Evolutionary conservation across 2,329 filamentous ascomycete genomes (phyloP).

Genomic region (Bipolaris victoriae): DNA sequence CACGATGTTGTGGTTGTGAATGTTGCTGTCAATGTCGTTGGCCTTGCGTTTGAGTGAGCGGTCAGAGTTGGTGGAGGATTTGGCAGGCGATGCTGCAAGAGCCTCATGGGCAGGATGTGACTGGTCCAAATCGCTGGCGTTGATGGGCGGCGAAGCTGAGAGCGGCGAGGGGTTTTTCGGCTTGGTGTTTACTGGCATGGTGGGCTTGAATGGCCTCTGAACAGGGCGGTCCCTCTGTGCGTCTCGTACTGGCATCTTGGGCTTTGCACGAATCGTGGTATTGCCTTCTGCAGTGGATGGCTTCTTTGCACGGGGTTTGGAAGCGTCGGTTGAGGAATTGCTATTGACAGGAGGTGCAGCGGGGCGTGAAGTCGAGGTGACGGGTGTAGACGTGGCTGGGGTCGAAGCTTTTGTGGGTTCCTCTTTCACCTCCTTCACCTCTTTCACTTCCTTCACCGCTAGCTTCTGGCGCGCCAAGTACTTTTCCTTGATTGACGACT

Average conservation of each 20-base stretch:
- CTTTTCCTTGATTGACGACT: constrained; percentile 38
- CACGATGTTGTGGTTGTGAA: constrained; percentile 45
- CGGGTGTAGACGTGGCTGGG: constrained; percentile 21
- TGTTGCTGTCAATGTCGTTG: constrained; percentile 47
- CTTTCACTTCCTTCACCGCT: constrained; percentile 28
- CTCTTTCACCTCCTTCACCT: constrained; percentile 34
- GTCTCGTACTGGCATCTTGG: constrained; percentile 38
- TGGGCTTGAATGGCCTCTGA: constrained; percentile 35
- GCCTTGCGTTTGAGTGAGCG: constrained; percentile 51
- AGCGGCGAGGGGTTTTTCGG: constrained; percentile 68
- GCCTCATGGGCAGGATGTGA: constrained; percentile 50
- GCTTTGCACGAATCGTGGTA: constrained; percentile 38
- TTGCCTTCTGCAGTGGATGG: constrained; percentile 26
- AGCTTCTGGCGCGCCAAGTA: constrained; percentile 28
- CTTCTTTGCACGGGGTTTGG: constrained; percentile 42
- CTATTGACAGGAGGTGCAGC: constrained; percentile 28
- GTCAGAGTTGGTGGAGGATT: constrained; percentile 42
- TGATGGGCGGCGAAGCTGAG: constrained; percentile 65
- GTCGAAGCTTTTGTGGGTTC: constrained; percentile 28
- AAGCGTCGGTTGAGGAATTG: constrained; percentile 28
- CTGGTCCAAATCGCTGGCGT: constrained; percentile 63
- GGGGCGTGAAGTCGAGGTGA: constrained; percentile 23
- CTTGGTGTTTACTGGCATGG: constrained; percentile 54
- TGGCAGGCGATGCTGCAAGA: constrained; percentile 46
- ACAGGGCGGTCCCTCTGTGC: constrained; percentile 25